Percentiles rank a stretch among this genome's conserved stretches.
phyloP scores from a whole-genome alignment of 768 basidiomycete genomes.

The Rhizopogon sp. region DNA sequence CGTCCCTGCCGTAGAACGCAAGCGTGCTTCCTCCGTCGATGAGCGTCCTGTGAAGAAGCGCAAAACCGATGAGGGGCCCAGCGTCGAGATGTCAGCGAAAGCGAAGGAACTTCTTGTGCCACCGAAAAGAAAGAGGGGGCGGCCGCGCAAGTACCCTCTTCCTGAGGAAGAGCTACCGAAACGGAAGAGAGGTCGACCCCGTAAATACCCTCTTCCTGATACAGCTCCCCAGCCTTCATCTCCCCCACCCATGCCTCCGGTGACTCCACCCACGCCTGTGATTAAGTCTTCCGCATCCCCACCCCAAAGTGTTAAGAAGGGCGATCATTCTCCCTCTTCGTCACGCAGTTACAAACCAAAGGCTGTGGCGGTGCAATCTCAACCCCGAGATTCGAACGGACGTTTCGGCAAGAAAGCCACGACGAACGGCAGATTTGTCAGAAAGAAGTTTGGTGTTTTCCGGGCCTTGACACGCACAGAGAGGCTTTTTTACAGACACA shows the following conservation, averaged over 20 bases:
- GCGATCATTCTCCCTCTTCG: conserved; percentile 19
- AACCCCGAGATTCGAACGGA: conserved; percentile 61
- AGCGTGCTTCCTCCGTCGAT: conserved; percentile 40
- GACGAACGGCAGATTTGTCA: conserved; percentile 39
- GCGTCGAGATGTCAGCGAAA: conserved; percentile 27
- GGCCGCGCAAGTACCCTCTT: conserved; percentile 30
- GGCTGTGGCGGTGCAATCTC: conserved; percentile 40
- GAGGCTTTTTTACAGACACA: conserved; percentile 35
- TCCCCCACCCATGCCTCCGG: conserved; percentile 7
- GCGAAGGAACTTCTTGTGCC: conserved; percentile 27
- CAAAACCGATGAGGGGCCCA: conserved; percentile 36
- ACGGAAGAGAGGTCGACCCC: conserved; percentile 31
- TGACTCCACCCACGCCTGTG: conserved; percentile 7
- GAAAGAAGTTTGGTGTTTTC: conserved; percentile 25
- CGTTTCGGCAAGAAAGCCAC: conserved; percentile 61
- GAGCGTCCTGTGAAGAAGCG: conserved; percentile 43
- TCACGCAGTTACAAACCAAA: conserved; percentile 30
- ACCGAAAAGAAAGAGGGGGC: conserved; percentile 28
- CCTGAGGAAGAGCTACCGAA: conserved; percentile 24
- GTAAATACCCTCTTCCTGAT: conserved; percentile 20
- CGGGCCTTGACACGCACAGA: conserved; percentile 31
- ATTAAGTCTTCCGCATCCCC: conserved; percentile 11
- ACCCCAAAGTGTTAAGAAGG: conserved; percentile 16
- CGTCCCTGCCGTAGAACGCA: conserved; percentile 48
- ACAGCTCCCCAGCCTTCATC: conserved; percentile 8